phyloP scores from a whole-genome alignment of 495 filamentous ascomycete genomes.

The Penicillium macrosclerotiorum region DNA sequence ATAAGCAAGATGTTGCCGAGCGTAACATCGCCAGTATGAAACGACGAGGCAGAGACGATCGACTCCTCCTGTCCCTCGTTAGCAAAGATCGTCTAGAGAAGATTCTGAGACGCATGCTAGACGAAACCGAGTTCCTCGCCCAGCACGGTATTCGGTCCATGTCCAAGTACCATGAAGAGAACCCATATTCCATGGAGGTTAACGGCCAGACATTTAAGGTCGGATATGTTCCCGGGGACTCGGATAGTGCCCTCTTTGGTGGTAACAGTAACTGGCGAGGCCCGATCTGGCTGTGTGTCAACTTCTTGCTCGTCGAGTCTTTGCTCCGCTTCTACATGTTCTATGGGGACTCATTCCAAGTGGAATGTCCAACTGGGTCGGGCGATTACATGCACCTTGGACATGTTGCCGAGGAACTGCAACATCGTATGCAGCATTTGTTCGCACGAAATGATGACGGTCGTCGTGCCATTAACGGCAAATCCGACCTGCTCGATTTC shows the following conservation, averaged over 20 bases:
- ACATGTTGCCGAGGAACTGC: conserved; percentile 93
- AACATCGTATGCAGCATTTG: conserved; percentile 90
- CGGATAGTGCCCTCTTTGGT: conserved; percentile 88
- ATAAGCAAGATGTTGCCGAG: conserved; percentile 78
- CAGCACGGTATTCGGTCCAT: conserved; percentile 89
- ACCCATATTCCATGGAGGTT: conserved; percentile 94
- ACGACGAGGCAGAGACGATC: conserved; percentile 81
- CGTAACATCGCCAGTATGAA: conserved; percentile 90
- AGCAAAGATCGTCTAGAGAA: conserved; percentile 82
- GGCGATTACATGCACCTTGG: conserved; percentile 95
- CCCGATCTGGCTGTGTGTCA: conserved; percentile 94
- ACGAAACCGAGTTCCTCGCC: conserved; percentile 89
- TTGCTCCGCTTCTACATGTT: conserved; percentile 92
- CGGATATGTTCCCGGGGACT: conserved; percentile 88
- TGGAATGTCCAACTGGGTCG: conserved; percentile 92
- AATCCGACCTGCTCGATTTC: conserved; percentile 80
- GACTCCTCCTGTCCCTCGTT: conserved; percentile 81
- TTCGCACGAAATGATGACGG: conserved; percentile 82
- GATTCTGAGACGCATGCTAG: conserved; percentile 87
- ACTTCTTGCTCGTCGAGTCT: conserved; percentile 91
- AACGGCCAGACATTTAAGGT: conserved; percentile 89
- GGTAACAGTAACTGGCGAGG: conserved; percentile 97
- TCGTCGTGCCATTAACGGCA: conserved; percentile 78
- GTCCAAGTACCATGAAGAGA: conserved; percentile 86
- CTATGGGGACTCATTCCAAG: conserved; percentile 81